phyloP scores from a whole-genome alignment of 108 stramenopile species.

The Ochromonas danica region DNA sequence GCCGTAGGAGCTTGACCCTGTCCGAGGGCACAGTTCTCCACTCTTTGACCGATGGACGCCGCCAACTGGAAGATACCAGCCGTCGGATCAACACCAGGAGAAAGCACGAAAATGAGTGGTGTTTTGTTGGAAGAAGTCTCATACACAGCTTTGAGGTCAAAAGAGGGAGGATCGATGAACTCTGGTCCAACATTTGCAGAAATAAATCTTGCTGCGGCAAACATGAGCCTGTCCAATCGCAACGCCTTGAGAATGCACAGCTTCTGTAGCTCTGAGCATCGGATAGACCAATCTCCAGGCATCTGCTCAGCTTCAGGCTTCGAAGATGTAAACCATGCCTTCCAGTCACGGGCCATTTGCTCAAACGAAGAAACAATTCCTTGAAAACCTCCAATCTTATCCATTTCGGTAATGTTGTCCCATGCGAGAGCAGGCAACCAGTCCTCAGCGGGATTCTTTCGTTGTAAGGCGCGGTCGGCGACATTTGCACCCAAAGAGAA shows the following conservation, averaged over 20 bases:
- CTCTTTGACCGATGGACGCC: slow-evolving; percentile 38
- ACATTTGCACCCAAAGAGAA: slow-evolving; percentile 61
- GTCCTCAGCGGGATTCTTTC: slow-evolving; percentile 52
- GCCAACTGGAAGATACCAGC: slow-evolving; percentile 33
- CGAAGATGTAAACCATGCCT: slow-evolving; percentile 60
- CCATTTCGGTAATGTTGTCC: slow-evolving; percentile 66
- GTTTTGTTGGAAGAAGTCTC: slow-evolving; percentile 41
- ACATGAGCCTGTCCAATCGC: slow-evolving; percentile 58
- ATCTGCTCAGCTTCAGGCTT: slow-evolving; percentile 58
- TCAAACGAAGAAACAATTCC: slow-evolving; percentile 59
- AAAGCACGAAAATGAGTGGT: too few species aligned
- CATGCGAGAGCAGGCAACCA: slow-evolving; percentile 59
- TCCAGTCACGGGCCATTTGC: slow-evolving; percentile 61
- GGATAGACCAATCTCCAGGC: slow-evolving; percentile 63
- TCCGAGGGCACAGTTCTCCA: slow-evolving; percentile 60
- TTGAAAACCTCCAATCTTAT: slow-evolving; percentile 52
- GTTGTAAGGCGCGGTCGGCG: slow-evolving; percentile 53
- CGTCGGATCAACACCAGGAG: slow-evolving; percentile 67
- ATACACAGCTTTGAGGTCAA: slow-evolving; percentile 53
- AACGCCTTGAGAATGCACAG: slow-evolving; percentile 59
- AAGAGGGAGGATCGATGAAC: slow-evolving; percentile 61
- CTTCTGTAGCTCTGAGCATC: slow-evolving; percentile 59
- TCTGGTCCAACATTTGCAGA: slow-evolving; percentile 55
- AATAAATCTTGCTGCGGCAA: slow-evolving; percentile 57
- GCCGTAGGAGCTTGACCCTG: slow-evolving; percentile 67